Base-by-base conservation (phyloP, 129 eudicot species). In the Gnaphalium uliginosum region DNA sequence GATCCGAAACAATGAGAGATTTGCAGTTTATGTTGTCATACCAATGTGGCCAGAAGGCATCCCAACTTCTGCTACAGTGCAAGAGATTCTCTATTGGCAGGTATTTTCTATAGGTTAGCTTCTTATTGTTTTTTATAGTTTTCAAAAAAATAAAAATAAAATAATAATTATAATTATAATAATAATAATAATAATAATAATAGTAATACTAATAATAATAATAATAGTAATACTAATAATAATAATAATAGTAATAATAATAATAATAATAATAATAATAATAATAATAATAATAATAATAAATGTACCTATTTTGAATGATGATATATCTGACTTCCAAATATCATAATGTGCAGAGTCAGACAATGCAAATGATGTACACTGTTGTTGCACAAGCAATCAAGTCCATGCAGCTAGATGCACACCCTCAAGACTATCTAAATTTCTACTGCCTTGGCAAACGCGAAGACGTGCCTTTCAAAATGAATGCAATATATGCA, bases 11-110 rank as follows among this genome's bases (percentile, higher is more conserved):
- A 86, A 81, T 13, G 97, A 94, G 83, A 84, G 97, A 35, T 94
- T 94, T 85, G 83, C 87, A 29, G 97, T 90, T 46, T 94, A 90
- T 71, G 81, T 94, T 82, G 91, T 94, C 68, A 82, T 94, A 22
- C 98, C 98, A 78, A 85, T 93, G 97, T 93, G 98, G 98, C 98
- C 98, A 2, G 98, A 94, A 78, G 98, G 98, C 37, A 73, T 81
- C 81, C 97, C 98, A 5, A 88, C 85, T 21, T 78, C 90, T 62
- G 89, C 85, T 81, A 80, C 92, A 23, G 58, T 89, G 78, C 98
- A 90, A 90, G 90, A 91, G 76, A 90, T 94, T 76, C 96, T 94
- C 71, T 94, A 79, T 81, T 94, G 98, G 98, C 97, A 94, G 97
- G 98, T 94, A 81, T 37, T 60, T 57, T 73, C 53, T 13, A 0